phyloP scores from a whole-genome alignment of 768 basidiomycete species.

The Pleurotus djamor region DNA sequence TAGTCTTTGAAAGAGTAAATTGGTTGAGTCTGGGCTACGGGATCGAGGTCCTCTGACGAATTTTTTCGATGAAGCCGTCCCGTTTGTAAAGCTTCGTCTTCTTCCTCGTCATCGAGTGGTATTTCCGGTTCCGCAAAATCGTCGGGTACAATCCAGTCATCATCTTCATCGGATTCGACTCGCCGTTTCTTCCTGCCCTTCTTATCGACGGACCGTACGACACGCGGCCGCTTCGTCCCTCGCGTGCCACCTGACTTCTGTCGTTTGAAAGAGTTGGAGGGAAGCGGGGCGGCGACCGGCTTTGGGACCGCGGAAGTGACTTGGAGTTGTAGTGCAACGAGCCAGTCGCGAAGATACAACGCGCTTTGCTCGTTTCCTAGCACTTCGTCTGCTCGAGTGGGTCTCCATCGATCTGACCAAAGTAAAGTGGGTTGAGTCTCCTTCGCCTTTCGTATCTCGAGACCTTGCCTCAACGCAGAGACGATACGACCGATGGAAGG shows the following conservation, averaged over 20 bases:
- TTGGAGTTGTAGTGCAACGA: slow-evolving; percentile 67
- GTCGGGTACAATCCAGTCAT: slow-evolving; percentile 57
- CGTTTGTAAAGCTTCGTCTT: slow-evolving; percentile 20
- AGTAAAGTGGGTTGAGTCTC: slow-evolving; percentile 33
- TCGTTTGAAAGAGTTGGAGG: slow-evolving; percentile 13
- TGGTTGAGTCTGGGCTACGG: neutral
- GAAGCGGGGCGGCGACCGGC: slow-evolving; percentile 12
- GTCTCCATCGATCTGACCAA: slow-evolving; percentile 80
- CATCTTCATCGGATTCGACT: slow-evolving; percentile 53
- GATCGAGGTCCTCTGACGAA: neutral
- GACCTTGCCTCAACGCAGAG: slow-evolving; percentile 14
- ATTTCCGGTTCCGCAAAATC: slow-evolving; percentile 22
- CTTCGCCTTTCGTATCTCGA: slow-evolving; percentile 9
- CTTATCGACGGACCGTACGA: slow-evolving; percentile 51
- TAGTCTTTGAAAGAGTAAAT: slow-evolving; percentile 32
- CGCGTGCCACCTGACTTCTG: slow-evolving; percentile 17
- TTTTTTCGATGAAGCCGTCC: neutral
- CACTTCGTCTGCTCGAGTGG: slow-evolving; percentile 68
- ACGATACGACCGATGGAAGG: slow-evolving; percentile 48
- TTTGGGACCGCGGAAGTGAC: slow-evolving; percentile 16
- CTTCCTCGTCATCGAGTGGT: slow-evolving; percentile 26
- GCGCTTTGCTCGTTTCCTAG: slow-evolving; percentile 77
- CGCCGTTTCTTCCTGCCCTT: slow-evolving; percentile 52
- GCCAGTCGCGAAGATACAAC: slow-evolving; percentile 75
- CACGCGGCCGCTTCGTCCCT: slow-evolving; percentile 55